Conservation (phyloP, 2,329 filamentous ascomycete genomes). For the Sporothrix luriei region DNA sequence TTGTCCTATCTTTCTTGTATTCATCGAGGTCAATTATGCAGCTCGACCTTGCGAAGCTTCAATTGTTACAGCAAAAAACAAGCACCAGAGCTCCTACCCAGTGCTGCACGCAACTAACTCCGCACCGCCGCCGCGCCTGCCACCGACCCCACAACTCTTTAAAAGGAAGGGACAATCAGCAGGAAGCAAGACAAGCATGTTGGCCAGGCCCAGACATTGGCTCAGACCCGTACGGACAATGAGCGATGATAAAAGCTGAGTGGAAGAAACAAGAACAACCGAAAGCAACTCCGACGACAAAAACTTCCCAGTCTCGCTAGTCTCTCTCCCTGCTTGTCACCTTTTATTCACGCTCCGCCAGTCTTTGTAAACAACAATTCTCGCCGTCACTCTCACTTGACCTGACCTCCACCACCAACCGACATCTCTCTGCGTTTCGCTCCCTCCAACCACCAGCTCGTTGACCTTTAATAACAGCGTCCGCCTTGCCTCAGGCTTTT, state of each 20-base stretch:
- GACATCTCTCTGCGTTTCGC: neutral
- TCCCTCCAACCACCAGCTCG: neutral
- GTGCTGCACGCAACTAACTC: constrained; percentile 7
- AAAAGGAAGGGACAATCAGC: neutral
- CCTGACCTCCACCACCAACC: neutral
- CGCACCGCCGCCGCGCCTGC: neutral
- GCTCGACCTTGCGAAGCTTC: neutral
- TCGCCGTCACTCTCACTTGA: neutral
- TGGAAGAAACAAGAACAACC: neutral
- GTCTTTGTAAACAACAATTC: constrained; percentile 9
- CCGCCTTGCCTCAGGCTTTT: neutral
- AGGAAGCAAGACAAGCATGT: neutral
- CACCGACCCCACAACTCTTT: constrained; percentile 14
- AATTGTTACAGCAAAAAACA: neutral
- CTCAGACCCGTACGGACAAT: neutral
- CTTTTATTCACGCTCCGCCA: neutral
- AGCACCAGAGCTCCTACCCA: neutral
- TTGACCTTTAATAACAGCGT: neutral
- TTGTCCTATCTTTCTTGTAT: neutral
- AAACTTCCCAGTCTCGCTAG: neutral
- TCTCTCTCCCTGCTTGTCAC: neutral
- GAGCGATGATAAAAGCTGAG: neutral
- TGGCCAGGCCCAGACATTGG: neutral
- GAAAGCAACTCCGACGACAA: neutral
- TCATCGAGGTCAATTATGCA: neutral